Base-by-base conservation (phyloP, 1,284 basidiomycete species). In the Xerocomus amazonicus region DNA sequence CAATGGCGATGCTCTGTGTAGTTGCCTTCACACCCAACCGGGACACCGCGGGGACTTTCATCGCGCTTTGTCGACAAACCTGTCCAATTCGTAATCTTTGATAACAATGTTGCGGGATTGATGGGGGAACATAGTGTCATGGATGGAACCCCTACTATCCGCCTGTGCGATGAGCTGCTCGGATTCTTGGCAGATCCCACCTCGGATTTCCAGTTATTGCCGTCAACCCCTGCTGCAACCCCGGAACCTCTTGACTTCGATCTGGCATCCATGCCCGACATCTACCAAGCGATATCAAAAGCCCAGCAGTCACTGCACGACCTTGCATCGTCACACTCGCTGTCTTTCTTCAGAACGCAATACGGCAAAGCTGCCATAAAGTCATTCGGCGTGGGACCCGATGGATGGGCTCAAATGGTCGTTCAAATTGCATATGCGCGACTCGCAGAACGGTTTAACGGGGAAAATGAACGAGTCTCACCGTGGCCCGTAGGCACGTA, bases 121-220 rank as follows among this genome's bases (percentile, higher is more conserved):
- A 86, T 94, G 80, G 93, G 93, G 47, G 93, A 96, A 69, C 92
- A 96, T 69, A 91, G 89, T 14, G 79, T 90, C 57, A 94, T 94
- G 90, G 92, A 94, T 62, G 92, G 92, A 39, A 83, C 81, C 33
- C 81, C 84, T 6, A 84, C 80, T 9, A 73, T 79, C 9, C 73
- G 80, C 28, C 48, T 80, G 51, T 79, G 79, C 61, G 77, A 93
- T 63, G 82, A 84, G 41, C 73, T 92, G 27, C 73, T 92, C 45
- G 77, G 78, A 54, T 78, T 78, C 59, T 70, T 94, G 38, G 75
- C 81, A 31, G 64, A 77, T 55, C 76, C 76, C n/a, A 56, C 67
- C 34, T 83, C 86, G 58, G 78, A 84, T 56, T 74, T 80, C 49
- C 79, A 82, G 29, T 39, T 72, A 8, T 52, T 68, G 3, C 43